Evolutionary conservation across 1,139 yeast species (phyloP).

Genomic region (Magnusiomyces tetraspermus): DNA sequence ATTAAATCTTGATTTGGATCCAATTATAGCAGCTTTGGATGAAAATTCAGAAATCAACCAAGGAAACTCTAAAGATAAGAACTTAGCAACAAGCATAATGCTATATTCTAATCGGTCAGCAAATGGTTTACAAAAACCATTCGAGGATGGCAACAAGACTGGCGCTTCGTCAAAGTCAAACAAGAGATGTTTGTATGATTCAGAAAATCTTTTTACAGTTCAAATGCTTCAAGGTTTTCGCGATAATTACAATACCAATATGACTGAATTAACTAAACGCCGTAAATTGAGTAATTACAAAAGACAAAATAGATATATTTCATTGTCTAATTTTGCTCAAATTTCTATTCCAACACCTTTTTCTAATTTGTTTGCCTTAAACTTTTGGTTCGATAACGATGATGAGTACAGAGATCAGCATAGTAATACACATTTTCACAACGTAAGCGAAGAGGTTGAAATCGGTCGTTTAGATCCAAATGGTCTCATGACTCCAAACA

Average conservation of each 20-base stretch:
- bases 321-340: neutral
- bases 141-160: neutral
- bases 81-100: no score
- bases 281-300: neutral
- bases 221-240: slow-evolving; percentile 4
- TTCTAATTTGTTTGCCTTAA: neutral
- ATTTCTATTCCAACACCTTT: neutral
- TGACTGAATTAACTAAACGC: slow-evolving; percentile 5
- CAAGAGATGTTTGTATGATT: slow-evolving; percentile 7
- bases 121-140: neutral
- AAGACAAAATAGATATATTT: neutral
- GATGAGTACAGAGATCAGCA: no score
- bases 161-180: neutral
- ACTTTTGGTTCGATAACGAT: no score
- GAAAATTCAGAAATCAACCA: neutral
- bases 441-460: neutral
- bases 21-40: neutral
- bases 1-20: no score
- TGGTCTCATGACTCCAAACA: neutral
- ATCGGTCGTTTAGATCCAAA: neutral
- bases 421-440: neutral
- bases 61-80: no score
- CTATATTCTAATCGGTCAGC: no score
- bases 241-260: slow-evolving; percentile 9
- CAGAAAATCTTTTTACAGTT: slow-evolving; percentile 4